A percentile compares a stretch with the other conserved stretches of the same genome.
Evolutionary conservation across 202 grass and related monocot species (phyloP).

Genomic region (Musa balbisiana): DNA sequence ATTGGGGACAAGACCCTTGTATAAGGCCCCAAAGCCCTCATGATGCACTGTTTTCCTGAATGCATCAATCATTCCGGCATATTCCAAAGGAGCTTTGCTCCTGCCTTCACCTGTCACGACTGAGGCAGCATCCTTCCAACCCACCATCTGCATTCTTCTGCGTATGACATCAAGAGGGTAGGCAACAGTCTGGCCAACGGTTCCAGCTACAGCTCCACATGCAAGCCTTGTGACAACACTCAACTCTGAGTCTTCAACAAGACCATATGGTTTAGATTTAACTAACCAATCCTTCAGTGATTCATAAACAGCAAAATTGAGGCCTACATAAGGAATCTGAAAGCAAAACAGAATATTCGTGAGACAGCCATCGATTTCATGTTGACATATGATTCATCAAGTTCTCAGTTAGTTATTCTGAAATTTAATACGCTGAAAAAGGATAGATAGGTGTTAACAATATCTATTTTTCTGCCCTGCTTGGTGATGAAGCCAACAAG

Average conservation of each 20-base stretch:
- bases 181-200: constrained; percentile 88
- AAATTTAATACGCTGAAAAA: too few relatives aligned
- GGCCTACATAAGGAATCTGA: constrained; percentile 88
- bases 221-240: constrained; percentile 64
- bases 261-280: constrained; percentile 49
- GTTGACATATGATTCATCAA: too few relatives aligned
- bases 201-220: constrained; percentile 84
- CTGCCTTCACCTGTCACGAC: constrained; percentile 56
- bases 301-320: constrained; percentile 95
- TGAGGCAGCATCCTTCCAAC: constrained; percentile 84
- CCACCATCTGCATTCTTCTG: constrained; percentile 99
- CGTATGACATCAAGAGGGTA: constrained; percentile 94
- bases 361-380: too few relatives aligned
- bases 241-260: constrained; percentile 71
- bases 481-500: too few relatives aligned
- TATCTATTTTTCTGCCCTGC: too few relatives aligned
- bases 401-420: too few relatives aligned
- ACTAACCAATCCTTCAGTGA: constrained; percentile 84
- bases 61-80: constrained; percentile 88
- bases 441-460: too few relatives aligned
- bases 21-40: constrained; percentile 80
- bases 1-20: constrained; percentile 97
- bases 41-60: constrained; percentile 84
- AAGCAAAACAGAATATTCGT: constrained; percentile 25
- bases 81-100: constrained; percentile 57